Percentiles rank a stretch among this genome's conserved stretches.
Conservation (phyloP, 352 stramenopile species). For the Plasmopara viticola region DNA sequence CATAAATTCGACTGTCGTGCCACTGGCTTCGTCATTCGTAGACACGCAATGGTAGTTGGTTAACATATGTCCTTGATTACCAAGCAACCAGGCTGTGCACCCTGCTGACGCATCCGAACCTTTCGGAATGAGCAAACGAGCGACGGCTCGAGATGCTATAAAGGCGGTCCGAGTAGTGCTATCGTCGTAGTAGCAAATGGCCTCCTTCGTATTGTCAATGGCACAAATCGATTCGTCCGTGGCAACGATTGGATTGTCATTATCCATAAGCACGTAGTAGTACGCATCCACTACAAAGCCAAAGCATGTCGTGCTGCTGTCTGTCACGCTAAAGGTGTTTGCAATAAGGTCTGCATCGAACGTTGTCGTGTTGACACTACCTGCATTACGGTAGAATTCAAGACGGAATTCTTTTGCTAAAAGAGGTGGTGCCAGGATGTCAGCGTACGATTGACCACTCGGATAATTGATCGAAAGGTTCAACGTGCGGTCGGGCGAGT, state of each 20-base stretch:
- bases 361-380: background rate
- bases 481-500: slow-evolving; percentile 23
- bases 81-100: slow-evolving; percentile 56
- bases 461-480: slow-evolving; percentile 34
- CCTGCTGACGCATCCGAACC: slow-evolving; percentile 13
- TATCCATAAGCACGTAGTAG: slow-evolving; percentile 32
- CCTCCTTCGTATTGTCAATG: slow-evolving; percentile 48
- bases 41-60: slow-evolving; percentile 65
- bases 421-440: slow-evolving; percentile 25
- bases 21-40: slow-evolving; percentile 21
- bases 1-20: slow-evolving; percentile 50
- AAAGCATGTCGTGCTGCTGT: slow-evolving; percentile 31
- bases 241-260: slow-evolving; percentile 26
- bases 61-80: slow-evolving; percentile 44
- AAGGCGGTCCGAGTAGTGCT: slow-evolving; percentile 20
- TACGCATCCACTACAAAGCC: slow-evolving; percentile 46
- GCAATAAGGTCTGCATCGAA: slow-evolving; percentile 4
- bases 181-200: slow-evolving; percentile 43
- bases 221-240: slow-evolving; percentile 38
- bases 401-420: slow-evolving; percentile 46
- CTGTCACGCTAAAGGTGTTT: slow-evolving; percentile 15
- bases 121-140: slow-evolving; percentile 17
- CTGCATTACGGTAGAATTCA: slow-evolving; percentile 45
- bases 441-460: slow-evolving; percentile 18
- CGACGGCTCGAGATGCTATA: slow-evolving; percentile 27